Conservation (phyloP, 1,284 basidiomycete genomes). For the Phellopilus nigrolimitatus region DNA sequence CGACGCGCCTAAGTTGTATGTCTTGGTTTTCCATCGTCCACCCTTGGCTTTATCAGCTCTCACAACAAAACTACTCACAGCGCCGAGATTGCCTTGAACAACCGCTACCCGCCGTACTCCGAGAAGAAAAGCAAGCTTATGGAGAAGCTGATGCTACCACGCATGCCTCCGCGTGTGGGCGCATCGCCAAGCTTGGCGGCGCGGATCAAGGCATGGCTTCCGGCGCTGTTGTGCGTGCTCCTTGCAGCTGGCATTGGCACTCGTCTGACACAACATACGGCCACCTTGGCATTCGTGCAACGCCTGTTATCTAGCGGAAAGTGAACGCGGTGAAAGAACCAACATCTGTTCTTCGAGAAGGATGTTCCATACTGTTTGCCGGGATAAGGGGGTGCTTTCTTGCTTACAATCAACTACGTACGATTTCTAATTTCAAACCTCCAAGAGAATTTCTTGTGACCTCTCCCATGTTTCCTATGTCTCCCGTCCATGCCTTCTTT, state of each 20-base stretch:
- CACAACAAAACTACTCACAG: too few species aligned
- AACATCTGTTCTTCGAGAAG: too few species aligned
- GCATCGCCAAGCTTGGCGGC: background rate
- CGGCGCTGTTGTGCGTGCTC: slow-evolving; percentile 15
- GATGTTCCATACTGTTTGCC: too few species aligned
- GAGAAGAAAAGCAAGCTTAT: slow-evolving; percentile 23
- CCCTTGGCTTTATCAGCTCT: too few species aligned
- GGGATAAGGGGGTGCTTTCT: too few species aligned
- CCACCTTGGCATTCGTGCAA: slow-evolving; percentile 1
- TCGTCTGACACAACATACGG: background rate
- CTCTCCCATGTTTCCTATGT: too few species aligned
- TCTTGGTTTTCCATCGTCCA: background rate
- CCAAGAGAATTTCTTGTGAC: too few species aligned
- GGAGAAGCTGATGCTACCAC: slow-evolving; percentile 2
- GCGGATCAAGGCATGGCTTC: slow-evolving; percentile 2
- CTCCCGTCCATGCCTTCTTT: too few species aligned
- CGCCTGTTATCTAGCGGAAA: background rate
- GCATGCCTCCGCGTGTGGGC: slow-evolving; percentile 14
- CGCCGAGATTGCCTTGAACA: slow-evolving; percentile 50
- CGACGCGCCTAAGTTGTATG: slow-evolving; percentile 61
- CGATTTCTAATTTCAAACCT: too few species aligned
- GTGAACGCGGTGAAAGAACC: background rate
- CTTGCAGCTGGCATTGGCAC: slow-evolving; percentile 13
- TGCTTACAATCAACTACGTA: too few species aligned
- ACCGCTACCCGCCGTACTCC: slow-evolving; percentile 65